phyloP scores from a whole-genome alignment of 2,329 filamentous ascomycete species.

The Hypomyces perniciosus region DNA sequence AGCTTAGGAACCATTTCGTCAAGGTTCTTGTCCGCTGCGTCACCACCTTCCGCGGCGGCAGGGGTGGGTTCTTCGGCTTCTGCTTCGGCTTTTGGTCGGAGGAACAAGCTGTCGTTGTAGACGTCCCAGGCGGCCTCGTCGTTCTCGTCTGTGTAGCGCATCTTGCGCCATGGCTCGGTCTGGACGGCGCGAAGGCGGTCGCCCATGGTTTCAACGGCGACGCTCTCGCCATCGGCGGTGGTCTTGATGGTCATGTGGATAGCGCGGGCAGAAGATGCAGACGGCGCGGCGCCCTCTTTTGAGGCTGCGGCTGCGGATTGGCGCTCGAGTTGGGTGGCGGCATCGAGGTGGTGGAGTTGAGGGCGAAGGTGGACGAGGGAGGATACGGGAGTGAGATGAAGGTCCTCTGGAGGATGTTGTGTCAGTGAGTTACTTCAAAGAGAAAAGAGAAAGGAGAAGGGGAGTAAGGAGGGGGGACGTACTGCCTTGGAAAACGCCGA shows the following conservation, averaged over 20 bases:
- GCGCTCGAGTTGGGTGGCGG: slow-evolving; percentile 64
- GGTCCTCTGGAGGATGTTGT: slow-evolving; percentile 52
- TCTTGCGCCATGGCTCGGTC: slow-evolving; percentile 72
- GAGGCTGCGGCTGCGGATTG: slow-evolving; percentile 34
- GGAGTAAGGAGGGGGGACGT: slow-evolving; percentile 26
- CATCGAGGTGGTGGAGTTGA: slow-evolving; percentile 89
- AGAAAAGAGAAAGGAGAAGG: background rate
- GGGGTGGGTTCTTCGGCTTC: slow-evolving; percentile 10
- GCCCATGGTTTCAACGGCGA: slow-evolving; percentile 65
- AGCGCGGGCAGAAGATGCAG: slow-evolving; percentile 56
- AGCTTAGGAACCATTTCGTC: slow-evolving; percentile 34
- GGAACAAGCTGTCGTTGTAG: slow-evolving; percentile 65
- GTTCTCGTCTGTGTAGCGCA: slow-evolving; percentile 79
- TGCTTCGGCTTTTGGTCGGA: slow-evolving; percentile 18
- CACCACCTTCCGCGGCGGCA: slow-evolving; percentile 11
- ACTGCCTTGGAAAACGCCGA: slow-evolving; percentile 86
- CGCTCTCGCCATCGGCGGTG: slow-evolving; percentile 58
- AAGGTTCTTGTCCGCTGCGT: slow-evolving; percentile 21
- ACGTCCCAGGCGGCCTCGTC: slow-evolving; percentile 67
- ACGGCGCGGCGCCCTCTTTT: slow-evolving; percentile 26
- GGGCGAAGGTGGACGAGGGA: slow-evolving; percentile 85
- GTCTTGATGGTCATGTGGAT: slow-evolving; percentile 86
- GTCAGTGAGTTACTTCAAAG: slow-evolving; percentile 9
- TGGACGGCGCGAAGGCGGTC: slow-evolving; percentile 72
- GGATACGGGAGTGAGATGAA: slow-evolving; percentile 79